Conservation (phyloP, 495 filamentous ascomycete genomes). For the Penicillium desertorum region DNA sequence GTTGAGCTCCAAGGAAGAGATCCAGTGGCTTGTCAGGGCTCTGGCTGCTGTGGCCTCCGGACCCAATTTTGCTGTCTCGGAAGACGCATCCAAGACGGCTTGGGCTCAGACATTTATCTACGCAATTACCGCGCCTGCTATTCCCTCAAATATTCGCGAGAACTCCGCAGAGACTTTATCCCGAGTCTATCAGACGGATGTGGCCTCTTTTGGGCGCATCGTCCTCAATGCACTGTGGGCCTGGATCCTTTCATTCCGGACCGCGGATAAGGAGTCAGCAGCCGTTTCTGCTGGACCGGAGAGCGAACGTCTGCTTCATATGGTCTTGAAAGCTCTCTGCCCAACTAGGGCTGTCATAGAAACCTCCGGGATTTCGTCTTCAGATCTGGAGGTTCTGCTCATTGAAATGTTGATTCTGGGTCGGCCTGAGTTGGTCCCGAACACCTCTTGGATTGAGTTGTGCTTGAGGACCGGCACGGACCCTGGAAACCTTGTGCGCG, state of each 20-base stretch:
- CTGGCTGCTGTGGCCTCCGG: conserved; percentile 59
- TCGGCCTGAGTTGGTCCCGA: conserved; percentile 72
- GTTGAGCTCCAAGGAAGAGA: conserved; percentile 66
- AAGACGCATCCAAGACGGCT: conserved; percentile 45
- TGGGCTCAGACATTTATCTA: conserved; percentile 87
- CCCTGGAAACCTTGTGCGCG: conserved; percentile 71
- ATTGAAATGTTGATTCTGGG: conserved; percentile 75
- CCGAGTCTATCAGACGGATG: conserved; percentile 54
- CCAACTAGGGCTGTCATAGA: conserved; percentile 43
- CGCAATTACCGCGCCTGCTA: conserved; percentile 58
- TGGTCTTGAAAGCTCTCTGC: conserved; percentile 72
- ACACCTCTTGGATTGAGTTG: conserved; percentile 80
- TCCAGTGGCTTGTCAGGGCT: conserved; percentile 71
- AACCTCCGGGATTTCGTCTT: conserved; percentile 36
- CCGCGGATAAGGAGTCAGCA: conserved; percentile 73
- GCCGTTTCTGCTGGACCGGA: conserved; percentile 67
- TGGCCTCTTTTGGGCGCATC: conserved; percentile 53
- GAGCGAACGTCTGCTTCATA: conserved; percentile 49
- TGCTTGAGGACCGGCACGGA: conserved; percentile 78
- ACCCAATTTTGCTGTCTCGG: conserved; percentile 32
- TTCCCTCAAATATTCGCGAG: conserved; percentile 58
- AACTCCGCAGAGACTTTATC: conserved; percentile 59
- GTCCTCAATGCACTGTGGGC: conserved; percentile 76
- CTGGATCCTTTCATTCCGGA: conserved; percentile 67
- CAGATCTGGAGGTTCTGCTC: conserved; percentile 60